Percentiles rank a stretch among this genome's conserved stretches.
Conservation (phyloP, 2,329 filamentous ascomycete genomes). For the Incumbomyces lentus region DNA sequence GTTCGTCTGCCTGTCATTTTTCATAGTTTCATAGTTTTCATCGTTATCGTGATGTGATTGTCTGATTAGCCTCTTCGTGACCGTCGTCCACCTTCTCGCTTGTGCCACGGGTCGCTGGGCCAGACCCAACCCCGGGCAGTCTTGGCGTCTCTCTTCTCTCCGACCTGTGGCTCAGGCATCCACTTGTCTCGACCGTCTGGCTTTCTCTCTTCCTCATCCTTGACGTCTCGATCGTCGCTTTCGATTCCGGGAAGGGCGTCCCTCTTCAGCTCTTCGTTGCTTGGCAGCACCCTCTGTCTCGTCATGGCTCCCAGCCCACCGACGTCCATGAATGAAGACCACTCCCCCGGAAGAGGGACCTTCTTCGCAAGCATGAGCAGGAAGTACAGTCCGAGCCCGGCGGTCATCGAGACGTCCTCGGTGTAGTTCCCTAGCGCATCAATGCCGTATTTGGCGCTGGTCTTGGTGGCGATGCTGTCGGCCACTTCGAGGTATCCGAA, state of each 20-base stretch:
- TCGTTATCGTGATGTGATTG: neutral
- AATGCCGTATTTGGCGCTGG: slow-evolving; percentile 21
- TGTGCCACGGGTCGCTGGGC: slow-evolving; percentile 50
- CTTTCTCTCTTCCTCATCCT: slow-evolving; percentile 17
- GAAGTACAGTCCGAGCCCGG: slow-evolving; percentile 49
- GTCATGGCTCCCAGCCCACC: slow-evolving; percentile 49
- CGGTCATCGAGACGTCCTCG: slow-evolving; percentile 9
- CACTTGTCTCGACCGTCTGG: slow-evolving; percentile 46
- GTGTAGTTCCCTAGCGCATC: slow-evolving; percentile 8
- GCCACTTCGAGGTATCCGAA: slow-evolving; percentile 82
- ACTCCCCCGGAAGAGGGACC: slow-evolving; percentile 46
- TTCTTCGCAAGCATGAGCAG: slow-evolving; percentile 56
- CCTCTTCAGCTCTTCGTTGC: slow-evolving; percentile 6
- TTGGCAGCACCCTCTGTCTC: slow-evolving; percentile 37
- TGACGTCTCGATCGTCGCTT: slow-evolving; percentile 12
- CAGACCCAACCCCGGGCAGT: slow-evolving; percentile 51
- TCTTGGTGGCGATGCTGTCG: slow-evolving; percentile 44
- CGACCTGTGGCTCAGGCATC: slow-evolving; percentile 51
- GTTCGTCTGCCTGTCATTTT: neutral
- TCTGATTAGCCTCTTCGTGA: slow-evolving; percentile 4
- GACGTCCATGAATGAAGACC: slow-evolving; percentile 49
- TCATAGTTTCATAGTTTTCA: neutral
- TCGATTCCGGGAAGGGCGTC: neutral
- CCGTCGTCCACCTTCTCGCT: slow-evolving; percentile 39
- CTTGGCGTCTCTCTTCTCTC: slow-evolving; percentile 53